Evolutionary conservation across 2,329 filamentous ascomycete genomes (phyloP).

Genomic region (Ambrosiella beaveri): DNA sequence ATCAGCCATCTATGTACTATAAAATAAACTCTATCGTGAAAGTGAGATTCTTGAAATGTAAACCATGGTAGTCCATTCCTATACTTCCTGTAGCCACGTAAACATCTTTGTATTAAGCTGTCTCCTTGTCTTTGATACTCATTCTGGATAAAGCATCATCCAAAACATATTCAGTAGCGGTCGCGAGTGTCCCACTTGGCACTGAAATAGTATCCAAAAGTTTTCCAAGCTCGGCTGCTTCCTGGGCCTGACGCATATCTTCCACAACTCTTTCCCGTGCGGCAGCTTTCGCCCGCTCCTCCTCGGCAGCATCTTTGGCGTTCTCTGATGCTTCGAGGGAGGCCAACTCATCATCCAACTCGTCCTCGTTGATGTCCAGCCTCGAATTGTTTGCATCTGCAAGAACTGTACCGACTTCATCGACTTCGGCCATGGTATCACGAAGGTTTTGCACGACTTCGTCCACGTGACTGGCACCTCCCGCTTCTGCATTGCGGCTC

Average conservation of each 20-base stretch:
- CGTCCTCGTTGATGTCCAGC: conserved; percentile 51
- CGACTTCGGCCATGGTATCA: conserved; percentile 63
- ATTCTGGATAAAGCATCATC: conserved; percentile 22
- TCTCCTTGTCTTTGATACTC: conserved; percentile 21
- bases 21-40: no score
- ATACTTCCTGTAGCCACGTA: neutral
- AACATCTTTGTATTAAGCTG: conserved; percentile 9
- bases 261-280: conserved; percentile 21
- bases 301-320: conserved; percentile 29
- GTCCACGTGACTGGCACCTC: conserved; percentile 59
- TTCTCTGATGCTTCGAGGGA: conserved; percentile 47
- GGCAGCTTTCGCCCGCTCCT: conserved; percentile 26
- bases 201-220: conserved; percentile 23
- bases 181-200: neutral
- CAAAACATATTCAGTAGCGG: conserved; percentile 18
- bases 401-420: conserved; percentile 67
- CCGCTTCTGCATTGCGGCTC: conserved; percentile 57
- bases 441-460: conserved; percentile 57
- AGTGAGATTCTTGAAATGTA: no score
- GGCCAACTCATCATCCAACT: conserved; percentile 77
- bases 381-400: conserved; percentile 37
- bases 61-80: neutral
- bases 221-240: conserved; percentile 33
- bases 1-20: no score
- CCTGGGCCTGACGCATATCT: conserved; percentile 23